Evolutionary conservation across 176 grass and related monocot species (phyloP), one percentile per base, ranked within the genome.

Genomic region (Oryza longistaminata): DNA sequence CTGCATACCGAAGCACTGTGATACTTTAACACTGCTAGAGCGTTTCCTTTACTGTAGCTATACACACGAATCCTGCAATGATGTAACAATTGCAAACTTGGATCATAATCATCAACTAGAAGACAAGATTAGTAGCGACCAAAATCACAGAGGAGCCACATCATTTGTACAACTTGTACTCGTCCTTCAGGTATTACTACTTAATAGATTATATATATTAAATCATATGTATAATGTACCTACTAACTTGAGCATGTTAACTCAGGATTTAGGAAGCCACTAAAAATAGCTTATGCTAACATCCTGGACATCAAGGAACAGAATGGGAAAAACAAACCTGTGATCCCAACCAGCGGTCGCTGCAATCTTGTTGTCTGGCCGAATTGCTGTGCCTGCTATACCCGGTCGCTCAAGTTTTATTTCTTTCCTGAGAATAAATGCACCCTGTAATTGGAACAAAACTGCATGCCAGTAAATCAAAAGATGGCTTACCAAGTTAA

Each of bases 301-400:
- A 52, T 26, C 26, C 49, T 58, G 14, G 9, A 55, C 12, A 52
- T 70, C 17, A 35, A 78, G 33, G 78, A 81, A 75, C 64, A 77
- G 42, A 76, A 85, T 75, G 67, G 4, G 40, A 17, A 29, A 69
- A 83, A 74, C 31, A 35, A 88, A 98, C 96, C 91, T 93, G 77
- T 95, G 91, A 87, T 98, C 96, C 93, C 96, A 98, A 74, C 96
- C 96, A 86, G 93, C 91, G 3, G 93, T 92, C 82, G 96, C 93
- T 53, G 90, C 67, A 65, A 98, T 98, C 91, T 92, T 98, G 68
- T 74, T 89, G 78, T 98, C 96, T 81, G 64, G 81, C 33, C 93
- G 91, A 88, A 98, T 92, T 0, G 93, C 79, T 62, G 86, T 94
- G 48, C 74, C 86, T 16, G 91, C 77, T 76, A 90, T 84, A 81